Conservation (phyloP, 345 rosid genomes). For the Diplotaxis tenuifolia region DNA sequence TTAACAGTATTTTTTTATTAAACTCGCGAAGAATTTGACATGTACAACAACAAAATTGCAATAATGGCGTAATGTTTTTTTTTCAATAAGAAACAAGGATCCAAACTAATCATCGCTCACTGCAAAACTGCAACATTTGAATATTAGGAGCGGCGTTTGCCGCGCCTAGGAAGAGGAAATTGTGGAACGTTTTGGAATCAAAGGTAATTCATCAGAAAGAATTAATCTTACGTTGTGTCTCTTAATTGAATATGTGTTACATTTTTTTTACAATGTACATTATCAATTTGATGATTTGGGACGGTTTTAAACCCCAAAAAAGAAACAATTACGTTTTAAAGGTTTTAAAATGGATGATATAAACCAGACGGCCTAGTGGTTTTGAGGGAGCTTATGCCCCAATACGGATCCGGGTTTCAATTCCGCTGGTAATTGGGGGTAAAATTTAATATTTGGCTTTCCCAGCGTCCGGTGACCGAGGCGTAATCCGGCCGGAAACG, state of each 20-base stretch:
- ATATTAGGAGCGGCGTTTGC: conserved; percentile 28
- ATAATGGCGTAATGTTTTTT: not conserved
- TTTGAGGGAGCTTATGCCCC: too few relatives aligned
- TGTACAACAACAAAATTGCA: not conserved
- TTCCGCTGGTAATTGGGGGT: too few relatives aligned
- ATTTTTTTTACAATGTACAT: not conserved
- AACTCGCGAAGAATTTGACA: not conserved
- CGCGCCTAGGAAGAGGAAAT: conserved; percentile 22
- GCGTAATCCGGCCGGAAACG: too few relatives aligned
- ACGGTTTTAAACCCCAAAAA: too few relatives aligned
- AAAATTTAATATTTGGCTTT: too few relatives aligned
- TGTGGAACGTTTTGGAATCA: not conserved
- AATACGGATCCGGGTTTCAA: too few relatives aligned
- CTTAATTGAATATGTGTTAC: not conserved
- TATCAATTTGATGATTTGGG: not conserved
- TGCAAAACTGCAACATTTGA: conserved; percentile 9
- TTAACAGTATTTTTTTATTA: not conserved
- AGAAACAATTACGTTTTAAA: not conserved
- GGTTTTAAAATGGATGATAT: not conserved
- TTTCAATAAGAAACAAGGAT: not conserved
- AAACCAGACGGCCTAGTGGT: too few relatives aligned
- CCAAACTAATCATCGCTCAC: conserved; percentile 1
- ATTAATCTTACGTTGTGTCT: not conserved
- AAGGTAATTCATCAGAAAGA: not conserved
- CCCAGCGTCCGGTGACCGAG: too few relatives aligned